phyloP scores from a whole-genome alignment of 306 rosid species.

The Prunus mira region DNA sequence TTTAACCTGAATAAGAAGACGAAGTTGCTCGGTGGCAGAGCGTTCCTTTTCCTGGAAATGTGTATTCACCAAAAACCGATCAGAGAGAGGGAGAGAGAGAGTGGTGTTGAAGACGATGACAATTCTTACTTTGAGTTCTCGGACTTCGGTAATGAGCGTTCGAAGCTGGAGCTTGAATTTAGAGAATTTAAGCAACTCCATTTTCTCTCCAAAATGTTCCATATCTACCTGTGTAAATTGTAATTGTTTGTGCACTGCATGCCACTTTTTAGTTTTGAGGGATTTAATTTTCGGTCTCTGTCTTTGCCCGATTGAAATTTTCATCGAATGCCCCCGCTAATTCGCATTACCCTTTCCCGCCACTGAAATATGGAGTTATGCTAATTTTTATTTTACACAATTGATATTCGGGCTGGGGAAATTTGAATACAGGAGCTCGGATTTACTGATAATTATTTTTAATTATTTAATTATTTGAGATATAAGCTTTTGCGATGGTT shows the following conservation, averaged over 20 bases:
- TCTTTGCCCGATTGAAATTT: neutral
- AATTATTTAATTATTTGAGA: too few relatives aligned
- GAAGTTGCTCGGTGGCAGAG: slow-evolving; percentile 54
- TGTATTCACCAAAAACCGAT: neutral
- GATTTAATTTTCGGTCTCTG: neutral
- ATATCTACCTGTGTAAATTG: neutral
- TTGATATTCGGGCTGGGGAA: too few relatives aligned
- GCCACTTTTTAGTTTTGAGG: too few relatives aligned
- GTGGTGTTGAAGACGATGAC: neutral
- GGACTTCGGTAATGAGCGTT: slow-evolving; percentile 58
- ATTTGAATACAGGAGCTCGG: too few relatives aligned
- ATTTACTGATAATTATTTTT: too few relatives aligned
- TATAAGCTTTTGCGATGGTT: too few relatives aligned
- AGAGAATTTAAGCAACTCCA: slow-evolving; percentile 69
- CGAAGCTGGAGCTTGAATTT: slow-evolving; percentile 76
- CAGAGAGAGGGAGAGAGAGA: slow-evolving; percentile 7
- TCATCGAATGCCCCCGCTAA: neutral
- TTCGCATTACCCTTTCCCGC: neutral
- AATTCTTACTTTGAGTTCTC: slow-evolving; percentile 60
- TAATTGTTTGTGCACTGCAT: neutral
- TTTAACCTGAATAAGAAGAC: slow-evolving; percentile 48
- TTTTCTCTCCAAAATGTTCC: slow-evolving; percentile 27
- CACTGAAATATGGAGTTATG: too few relatives aligned
- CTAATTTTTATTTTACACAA: too few relatives aligned
- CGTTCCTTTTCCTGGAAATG: slow-evolving; percentile 69